Evolutionary conservation across 345 rosid genomes (phyloP).

Genomic region (Crucihimalaya himalaica): DNA sequence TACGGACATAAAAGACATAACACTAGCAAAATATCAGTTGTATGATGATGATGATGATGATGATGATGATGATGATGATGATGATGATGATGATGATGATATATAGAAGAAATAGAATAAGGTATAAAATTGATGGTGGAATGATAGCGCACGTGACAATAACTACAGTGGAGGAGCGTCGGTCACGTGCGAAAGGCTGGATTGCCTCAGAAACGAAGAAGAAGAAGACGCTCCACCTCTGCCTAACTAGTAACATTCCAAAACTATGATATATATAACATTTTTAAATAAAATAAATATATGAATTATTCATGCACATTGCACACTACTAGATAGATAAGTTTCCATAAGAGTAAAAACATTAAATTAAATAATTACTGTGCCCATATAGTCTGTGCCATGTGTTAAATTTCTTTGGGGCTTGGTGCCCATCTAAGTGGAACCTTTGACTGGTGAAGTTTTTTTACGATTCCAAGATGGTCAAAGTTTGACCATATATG

Average conservation of each 20-base stretch:
- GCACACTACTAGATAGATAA: constrained; percentile 14
- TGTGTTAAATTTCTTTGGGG: constrained; percentile 32
- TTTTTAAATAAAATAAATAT: neutral
- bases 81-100: too few relatives aligned
- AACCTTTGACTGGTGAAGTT: constrained; percentile 40
- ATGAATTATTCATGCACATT: too few relatives aligned
- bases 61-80: too few relatives aligned
- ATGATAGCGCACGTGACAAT: constrained; percentile 61
- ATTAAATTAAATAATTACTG: constrained; percentile 30
- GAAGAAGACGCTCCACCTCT: constrained; percentile 50
- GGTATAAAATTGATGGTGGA: constrained; percentile 46
- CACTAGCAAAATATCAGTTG: constrained; percentile 3
- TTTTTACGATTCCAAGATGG: constrained; percentile 37
- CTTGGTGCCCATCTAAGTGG: constrained; percentile 43
- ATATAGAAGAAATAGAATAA: neutral
- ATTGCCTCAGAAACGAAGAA: constrained; percentile 37
- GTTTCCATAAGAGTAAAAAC: constrained; percentile 10
- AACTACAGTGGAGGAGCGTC: constrained; percentile 73
- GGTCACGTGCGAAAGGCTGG: constrained; percentile 72
- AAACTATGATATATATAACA: constrained; percentile 7
- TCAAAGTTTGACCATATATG: constrained; percentile 43
- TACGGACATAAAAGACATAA: constrained; percentile 16
- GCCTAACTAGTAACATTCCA: constrained; percentile 34
- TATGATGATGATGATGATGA: too few relatives aligned
- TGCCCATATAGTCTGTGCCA: constrained; percentile 27